Evolutionary conservation across 2,329 filamentous ascomycete genomes (phyloP).

Genomic region (Mariannaea elegans): DNA sequence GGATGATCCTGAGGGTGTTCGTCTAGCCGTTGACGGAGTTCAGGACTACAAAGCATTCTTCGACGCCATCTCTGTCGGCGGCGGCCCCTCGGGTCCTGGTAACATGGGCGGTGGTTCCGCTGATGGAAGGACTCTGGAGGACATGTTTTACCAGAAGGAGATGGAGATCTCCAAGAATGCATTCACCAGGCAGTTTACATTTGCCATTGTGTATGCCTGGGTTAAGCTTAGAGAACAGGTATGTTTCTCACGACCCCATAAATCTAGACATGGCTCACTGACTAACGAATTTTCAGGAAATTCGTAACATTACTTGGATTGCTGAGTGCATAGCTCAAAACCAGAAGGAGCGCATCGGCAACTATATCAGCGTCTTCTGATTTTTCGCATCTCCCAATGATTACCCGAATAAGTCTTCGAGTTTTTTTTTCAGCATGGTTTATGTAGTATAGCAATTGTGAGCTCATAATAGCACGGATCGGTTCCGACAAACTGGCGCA

Average conservation of each 20-base stretch:
- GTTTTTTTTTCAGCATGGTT: slow-evolving; percentile 42
- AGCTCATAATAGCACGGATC: slow-evolving; percentile 50
- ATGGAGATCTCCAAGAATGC: slow-evolving; percentile 97
- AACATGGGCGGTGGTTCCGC: slow-evolving; percentile 84
- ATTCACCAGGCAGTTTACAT: slow-evolving; percentile 96
- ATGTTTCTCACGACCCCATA: no score
- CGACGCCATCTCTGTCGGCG: slow-evolving; percentile 83
- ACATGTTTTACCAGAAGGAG: slow-evolving; percentile 99
- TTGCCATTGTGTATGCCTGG: slow-evolving; percentile 96
- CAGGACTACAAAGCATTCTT: slow-evolving; percentile 96
- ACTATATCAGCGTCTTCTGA: slow-evolving; percentile 98
- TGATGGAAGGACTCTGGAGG: slow-evolving; percentile 91
- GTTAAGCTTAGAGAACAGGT: slow-evolving; percentile 98
- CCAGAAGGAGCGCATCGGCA: slow-evolving; percentile 98
- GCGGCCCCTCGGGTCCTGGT: slow-evolving; percentile 75
- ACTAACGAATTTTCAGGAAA: slow-evolving; percentile 74
- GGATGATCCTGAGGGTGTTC: slow-evolving; percentile 93
- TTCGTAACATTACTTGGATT: slow-evolving; percentile 99
- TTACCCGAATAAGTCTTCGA: slow-evolving; percentile 24
- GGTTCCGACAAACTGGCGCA: slow-evolving; percentile 45
- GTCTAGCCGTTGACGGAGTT: slow-evolving; percentile 91
- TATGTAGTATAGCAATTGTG: slow-evolving; percentile 55
- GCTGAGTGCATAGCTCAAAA: slow-evolving; percentile 99
- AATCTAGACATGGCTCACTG: neutral
- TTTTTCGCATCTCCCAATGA: slow-evolving; percentile 32